Evolutionary conservation across 495 filamentous ascomycete genomes (phyloP), one percentile per base, ranked within the genome.

Genomic region (Sporormia fimetaria): DNA sequence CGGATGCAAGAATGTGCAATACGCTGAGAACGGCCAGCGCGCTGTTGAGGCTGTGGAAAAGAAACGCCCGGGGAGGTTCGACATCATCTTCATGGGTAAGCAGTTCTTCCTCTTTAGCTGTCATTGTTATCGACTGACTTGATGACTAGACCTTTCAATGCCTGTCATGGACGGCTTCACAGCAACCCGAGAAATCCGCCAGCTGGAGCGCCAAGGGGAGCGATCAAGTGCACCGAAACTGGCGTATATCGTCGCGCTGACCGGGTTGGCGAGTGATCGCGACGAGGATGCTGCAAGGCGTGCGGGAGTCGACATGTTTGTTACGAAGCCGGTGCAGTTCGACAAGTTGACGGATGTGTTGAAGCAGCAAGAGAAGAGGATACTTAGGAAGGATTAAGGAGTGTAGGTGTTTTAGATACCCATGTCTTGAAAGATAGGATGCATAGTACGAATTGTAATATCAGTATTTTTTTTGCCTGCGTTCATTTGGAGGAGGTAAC

Each of bases 81-180:
- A 55, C 31, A 29, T 52, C 28, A 32, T 54, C 6, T 33, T 56
- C 6, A 56, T 57, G 16, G n/a, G n/a, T n/a, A n/a, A n/a, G n/a
- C n/a, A n/a, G n/a, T n/a, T n/a, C n/a, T n/a, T n/a, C n/a, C n/a
- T n/a, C n/a, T n/a, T n/a, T n/a, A n/a, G n/a, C n/a, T n/a, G n/a
- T n/a, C n/a, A n/a, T n/a, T n/a, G n/a, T n/a, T n/a, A n/a, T n/a
- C n/a, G n/a, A n/a, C n/a, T n/a, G n/a, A n/a, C n/a, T n/a, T n/a
- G n/a, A n/a, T n/a, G n/a, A n/a, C n/a, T n/a, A n/a, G 57, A 59
- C 29, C 57, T 66, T 6, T 52, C 32, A 10, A 47, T 47, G 43
- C 43, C 43, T 6, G 1, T 47, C 1, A 44, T 47, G 23, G 23
- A 47, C 20, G 43, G 43, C 10, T 33, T 31, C 10, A 28, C 29